Percentiles rank a stretch among this genome's conserved stretches.
Evolutionary conservation across 2,329 filamentous ascomycete genomes (phyloP).

Genomic region (Paecilomyces sp.): DNA sequence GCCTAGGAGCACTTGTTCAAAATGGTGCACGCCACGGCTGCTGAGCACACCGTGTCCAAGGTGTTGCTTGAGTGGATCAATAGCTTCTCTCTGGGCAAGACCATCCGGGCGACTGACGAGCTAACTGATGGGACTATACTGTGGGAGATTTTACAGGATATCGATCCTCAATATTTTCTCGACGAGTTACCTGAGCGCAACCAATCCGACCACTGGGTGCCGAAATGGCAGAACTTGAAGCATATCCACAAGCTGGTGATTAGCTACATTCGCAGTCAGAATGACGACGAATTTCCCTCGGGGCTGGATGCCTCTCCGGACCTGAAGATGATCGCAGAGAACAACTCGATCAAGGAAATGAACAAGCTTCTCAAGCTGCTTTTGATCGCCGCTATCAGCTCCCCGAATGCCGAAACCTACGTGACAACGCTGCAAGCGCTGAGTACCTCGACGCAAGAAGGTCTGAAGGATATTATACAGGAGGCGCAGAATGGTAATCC

Average conservation of each 20-base stretch:
- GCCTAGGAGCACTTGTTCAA: conserved; percentile 6
- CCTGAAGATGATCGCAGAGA: conserved; percentile 40
- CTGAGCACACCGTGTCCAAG: conserved; percentile 38
- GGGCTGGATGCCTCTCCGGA: conserved; percentile 37
- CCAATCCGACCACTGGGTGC: conserved; percentile 39
- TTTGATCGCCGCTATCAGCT: conserved; percentile 55
- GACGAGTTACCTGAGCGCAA: conserved; percentile 40
- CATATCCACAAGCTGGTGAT: conserved; percentile 40
- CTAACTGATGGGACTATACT: conserved; percentile 39
- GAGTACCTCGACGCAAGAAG: conserved; percentile 36
- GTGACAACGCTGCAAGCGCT: conserved; percentile 42
- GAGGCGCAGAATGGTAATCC: conserved; percentile 37
- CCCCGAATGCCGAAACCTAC: conserved; percentile 49
- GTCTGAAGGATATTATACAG: conserved; percentile 41
- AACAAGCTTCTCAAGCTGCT: conserved; percentile 56
- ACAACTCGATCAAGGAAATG: conserved; percentile 34
- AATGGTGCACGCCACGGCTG: conserved; percentile 29
- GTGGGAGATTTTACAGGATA: conserved; percentile 43
- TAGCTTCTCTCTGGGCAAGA: conserved; percentile 37
- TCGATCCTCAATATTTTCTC: conserved; percentile 41
- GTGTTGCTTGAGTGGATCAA: conserved; percentile 43
- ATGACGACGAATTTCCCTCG: conserved; percentile 35
- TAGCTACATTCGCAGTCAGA: conserved; percentile 39
- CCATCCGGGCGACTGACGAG: conserved; percentile 33
- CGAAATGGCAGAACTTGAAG: conserved; percentile 43